Evolutionary conservation across 768 basidiomycete species (phyloP), one percentile per base, ranked within the genome.

Genomic region (Russula dissimulans): DNA sequence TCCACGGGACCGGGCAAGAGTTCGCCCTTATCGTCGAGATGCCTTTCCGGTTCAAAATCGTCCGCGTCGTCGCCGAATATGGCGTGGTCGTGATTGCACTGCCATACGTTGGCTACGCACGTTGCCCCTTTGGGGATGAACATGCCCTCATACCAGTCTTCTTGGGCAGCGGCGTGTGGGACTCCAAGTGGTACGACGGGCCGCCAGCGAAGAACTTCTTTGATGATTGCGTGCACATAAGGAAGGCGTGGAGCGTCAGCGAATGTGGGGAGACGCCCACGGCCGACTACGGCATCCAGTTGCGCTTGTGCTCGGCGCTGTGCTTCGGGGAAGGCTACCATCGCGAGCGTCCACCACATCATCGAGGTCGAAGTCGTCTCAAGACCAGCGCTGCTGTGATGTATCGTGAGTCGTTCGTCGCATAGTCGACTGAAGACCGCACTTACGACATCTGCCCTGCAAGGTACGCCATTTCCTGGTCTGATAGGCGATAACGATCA

Each of bases 61-160:
- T 60, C 45, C 8, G 59, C 59, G 48, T 67, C 62, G 5, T 53
- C 46, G 22, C 58, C 62, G 43, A 56, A 67, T 3, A 62, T 12
- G 29, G 51, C 34, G n/a, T 43, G 42, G 43, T 57, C 41, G 9
- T 56, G 36, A 38, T 57, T 56, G 15, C 54, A 39, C 3, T 46
- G 41, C 55, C 64, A 60, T 17, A 49, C 14, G 48, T 73, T 73
- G 12, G 67, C 64, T 29, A 73, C 57, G 34, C 74, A 65, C 0
- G 71, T 67, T 3, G 73, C 70, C 10, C 72, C 74, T 38, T 67
- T 70, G 0, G 75, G 74, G 18, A 77, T 73, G 54, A 68, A 61
- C 49, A 60, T 61, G 9, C 51, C 39, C 15, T 53, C 51, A 12
- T 53, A 53, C 51, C 39, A 53, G 39, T 42, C 51, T 8, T 73